Percentiles rank a stretch among this genome's conserved stretches.
Evolutionary conservation across 1,284 basidiomycete genomes (phyloP).

Genomic region (Wolfiporia cocos): DNA sequence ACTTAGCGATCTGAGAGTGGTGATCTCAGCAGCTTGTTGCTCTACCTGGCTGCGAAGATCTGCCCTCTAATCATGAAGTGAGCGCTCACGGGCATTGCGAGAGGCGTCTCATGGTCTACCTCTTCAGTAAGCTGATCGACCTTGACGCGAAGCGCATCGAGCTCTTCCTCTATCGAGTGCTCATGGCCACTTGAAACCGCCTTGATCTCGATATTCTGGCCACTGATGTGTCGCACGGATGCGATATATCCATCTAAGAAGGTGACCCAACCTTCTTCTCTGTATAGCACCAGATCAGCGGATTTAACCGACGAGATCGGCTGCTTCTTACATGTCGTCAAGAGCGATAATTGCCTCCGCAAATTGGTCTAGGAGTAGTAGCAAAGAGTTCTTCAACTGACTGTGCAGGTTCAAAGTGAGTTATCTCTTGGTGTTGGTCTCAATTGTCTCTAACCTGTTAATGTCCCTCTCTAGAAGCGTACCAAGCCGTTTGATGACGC

Average conservation of each 20-base stretch:
- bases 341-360: constrained; percentile 55
- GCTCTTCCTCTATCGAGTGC: constrained; percentile 49
- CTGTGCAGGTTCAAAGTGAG: constrained; percentile 27
- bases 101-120: constrained; percentile 41
- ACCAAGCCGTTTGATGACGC: constrained; percentile 48
- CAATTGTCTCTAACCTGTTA: constrained; percentile 43
- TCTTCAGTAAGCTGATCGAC: constrained; percentile 62
- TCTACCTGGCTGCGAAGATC: constrained; percentile 47
- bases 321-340: constrained; percentile 50
- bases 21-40: constrained; percentile 60
- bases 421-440: not conserved
- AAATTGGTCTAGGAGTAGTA: constrained; percentile 63
- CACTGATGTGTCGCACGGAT: constrained; percentile 66
- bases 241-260: constrained; percentile 58
- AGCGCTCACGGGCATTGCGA: too few relatives aligned
- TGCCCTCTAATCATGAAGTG: constrained; percentile 35
- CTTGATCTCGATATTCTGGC: constrained; percentile 53
- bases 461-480: constrained; percentile 55
- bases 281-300: constrained; percentile 18
- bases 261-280: constrained; percentile 58
- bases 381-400: constrained; percentile 54
- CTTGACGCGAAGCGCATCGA: constrained; percentile 51
- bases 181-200: constrained; percentile 35
- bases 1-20: constrained; percentile 55
- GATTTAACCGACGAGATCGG: constrained; percentile 1